These are phyloP conservation scores for Xerocomellus amylosporus DNA, from an alignment of 768 basidiomycete species.

Conservation along the genomic window DNA sequence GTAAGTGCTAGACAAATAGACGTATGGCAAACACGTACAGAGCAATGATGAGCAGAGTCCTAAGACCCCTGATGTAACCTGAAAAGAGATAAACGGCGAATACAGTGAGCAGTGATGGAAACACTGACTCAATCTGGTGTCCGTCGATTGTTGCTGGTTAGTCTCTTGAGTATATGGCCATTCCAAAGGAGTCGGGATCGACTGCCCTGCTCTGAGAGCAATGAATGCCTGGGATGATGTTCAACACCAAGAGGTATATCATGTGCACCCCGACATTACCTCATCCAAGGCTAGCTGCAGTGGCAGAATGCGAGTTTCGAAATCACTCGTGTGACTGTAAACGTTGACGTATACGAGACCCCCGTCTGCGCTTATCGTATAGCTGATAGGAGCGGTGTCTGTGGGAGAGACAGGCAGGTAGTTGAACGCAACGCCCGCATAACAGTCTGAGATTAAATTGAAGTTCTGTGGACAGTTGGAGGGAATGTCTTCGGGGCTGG, in stretches of 20 bases:
- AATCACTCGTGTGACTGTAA: conserved; percentile 60
- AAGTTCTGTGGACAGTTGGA: conserved; percentile 70
- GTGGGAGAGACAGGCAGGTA: conserved; percentile 44
- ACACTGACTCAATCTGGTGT: conserved; percentile 54
- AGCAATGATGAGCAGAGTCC: conserved; percentile 62
- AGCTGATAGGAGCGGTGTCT: conserved; percentile 47
- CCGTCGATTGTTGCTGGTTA: conserved; percentile 56
- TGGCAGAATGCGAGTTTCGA: conserved; percentile 65
- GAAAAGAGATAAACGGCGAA: conserved; percentile 1
- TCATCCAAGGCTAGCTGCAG: conserved; percentile 76
- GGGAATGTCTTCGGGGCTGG: conserved; percentile 48
- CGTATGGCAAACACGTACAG: conserved; percentile 42
- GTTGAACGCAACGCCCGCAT: conserved; percentile 61
- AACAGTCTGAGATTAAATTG: conserved; percentile 66
- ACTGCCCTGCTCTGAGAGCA: conserved; percentile 57
- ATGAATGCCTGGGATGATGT: conserved; percentile 57
- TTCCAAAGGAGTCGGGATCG: conserved; percentile 57
- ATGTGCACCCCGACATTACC: conserved; percentile 32
- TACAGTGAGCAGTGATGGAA: neutral
- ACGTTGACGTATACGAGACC: conserved; percentile 68
- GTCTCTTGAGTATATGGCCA: conserved; percentile 73
- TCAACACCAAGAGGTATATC: neutral
- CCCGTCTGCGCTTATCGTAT: conserved; percentile 67
- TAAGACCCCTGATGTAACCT: conserved; percentile 64
- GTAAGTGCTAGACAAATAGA: neutral